Evolutionary conservation across 2,329 filamentous ascomycete genomes (phyloP).

Genomic region (Ophiocordyceps robertsii): DNA sequence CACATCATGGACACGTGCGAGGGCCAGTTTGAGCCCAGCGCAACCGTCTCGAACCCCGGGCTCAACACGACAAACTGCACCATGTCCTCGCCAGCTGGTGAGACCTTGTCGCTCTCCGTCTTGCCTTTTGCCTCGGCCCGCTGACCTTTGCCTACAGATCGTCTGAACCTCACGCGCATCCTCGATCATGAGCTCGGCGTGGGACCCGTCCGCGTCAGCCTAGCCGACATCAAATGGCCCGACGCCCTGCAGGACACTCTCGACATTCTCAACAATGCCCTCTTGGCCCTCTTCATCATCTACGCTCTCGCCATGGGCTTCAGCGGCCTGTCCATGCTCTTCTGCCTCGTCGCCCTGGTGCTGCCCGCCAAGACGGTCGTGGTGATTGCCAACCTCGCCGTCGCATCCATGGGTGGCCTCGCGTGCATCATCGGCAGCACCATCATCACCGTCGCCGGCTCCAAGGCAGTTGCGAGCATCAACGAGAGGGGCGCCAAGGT

Average conservation of each 20-base stretch:
- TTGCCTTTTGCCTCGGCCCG: not conserved
- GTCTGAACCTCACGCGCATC: slow-evolving; percentile 32
- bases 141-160: slow-evolving; percentile 11
- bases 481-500: slow-evolving; percentile 28
- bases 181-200: slow-evolving; percentile 31
- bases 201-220: slow-evolving; percentile 30
- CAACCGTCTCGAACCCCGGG: slow-evolving; percentile 19
- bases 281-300: slow-evolving; percentile 34
- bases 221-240: slow-evolving; percentile 31
- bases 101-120: slow-evolving; percentile 5
- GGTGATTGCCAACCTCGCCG: slow-evolving; percentile 21
- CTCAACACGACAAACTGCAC: slow-evolving; percentile 33
- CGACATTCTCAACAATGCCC: slow-evolving; percentile 32
- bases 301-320: slow-evolving; percentile 30
- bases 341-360: slow-evolving; percentile 21
- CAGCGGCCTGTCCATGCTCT: slow-evolving; percentile 29
- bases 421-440: slow-evolving; percentile 27
- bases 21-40: slow-evolving; percentile 30
- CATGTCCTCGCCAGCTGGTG: slow-evolving; percentile 22
- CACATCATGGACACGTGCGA: slow-evolving; percentile 34
- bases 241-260: slow-evolving; percentile 30
- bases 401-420: slow-evolving; percentile 22
- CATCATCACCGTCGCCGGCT: slow-evolving; percentile 25
- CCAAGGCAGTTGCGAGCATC: slow-evolving; percentile 26
- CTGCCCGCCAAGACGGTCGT: slow-evolving; percentile 12